Evolutionary conservation across 192 early-diverging fungal species (phyloP), one percentile per base, ranked within the genome.

Genomic region (Backusella liffmaniae): DNA sequence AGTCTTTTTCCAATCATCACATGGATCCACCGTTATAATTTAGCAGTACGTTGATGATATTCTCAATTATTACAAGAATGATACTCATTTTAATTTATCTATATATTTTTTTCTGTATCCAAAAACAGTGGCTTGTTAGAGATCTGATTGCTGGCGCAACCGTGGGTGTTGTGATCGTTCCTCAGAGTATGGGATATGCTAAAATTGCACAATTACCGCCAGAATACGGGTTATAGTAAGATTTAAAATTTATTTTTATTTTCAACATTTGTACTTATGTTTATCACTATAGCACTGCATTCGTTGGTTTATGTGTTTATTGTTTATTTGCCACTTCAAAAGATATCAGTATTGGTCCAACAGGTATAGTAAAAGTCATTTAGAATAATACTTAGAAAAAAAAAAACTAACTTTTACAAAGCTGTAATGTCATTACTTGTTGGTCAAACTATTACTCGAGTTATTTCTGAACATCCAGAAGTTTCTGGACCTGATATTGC

Each of bases 401-500:
- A 56, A 13, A 42, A 15, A 49, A 26, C 67, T 32, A 35, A 18
- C 12, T 32, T 51, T 67, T 15, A 29, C 34, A 13, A 41, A 71
- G 80, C 95, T 51, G 96, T 97, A 56, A 88, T 96, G 79, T 95
- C 95, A 6, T 85, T 91, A 32, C 80, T 95, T n/a, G 84, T 91
- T 75, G 92, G 93, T 36, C 90, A 96, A 75, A 85, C 92, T 26
- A 68, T 91, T 44, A 76, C 86, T 68, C 67, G 84, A 34, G 51
- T 83, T 36, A 66, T 78, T 39, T 23, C 77, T 26, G 66, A 56
- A 9, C 44, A 44, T 30, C 66, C 72, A 32, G 32, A 44, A 16
- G 74, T 77, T 46, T 80, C 76, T 41, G 78, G 70, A 29, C 80
- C 91, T 70, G 71, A 83, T 62, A 91, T 91, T 66, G 86, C 89